Evolutionary conservation across 2,329 filamentous ascomycete genomes (phyloP).

Genomic region (Lecanicillium sp.): DNA sequence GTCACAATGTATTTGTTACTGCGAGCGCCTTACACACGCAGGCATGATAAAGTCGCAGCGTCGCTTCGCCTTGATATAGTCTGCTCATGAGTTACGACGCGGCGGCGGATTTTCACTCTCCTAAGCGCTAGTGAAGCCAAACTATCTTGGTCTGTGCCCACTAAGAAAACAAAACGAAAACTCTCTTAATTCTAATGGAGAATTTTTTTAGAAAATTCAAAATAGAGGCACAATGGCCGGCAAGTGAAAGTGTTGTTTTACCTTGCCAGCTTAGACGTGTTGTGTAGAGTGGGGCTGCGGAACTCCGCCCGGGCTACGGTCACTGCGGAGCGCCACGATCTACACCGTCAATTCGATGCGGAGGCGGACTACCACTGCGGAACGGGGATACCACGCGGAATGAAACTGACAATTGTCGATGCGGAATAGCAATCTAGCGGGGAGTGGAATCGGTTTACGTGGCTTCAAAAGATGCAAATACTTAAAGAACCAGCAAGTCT

Average conservation of each 20-base stretch:
- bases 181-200: neutral
- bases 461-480: neutral
- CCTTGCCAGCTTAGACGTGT: neutral
- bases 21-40: conserved; percentile 42
- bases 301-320: too few relatives aligned
- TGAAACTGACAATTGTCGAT: too few relatives aligned
- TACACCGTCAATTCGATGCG: too few relatives aligned
- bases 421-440: neutral
- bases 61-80: conserved; percentile 49
- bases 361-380: too few relatives aligned
- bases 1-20: conserved; percentile 36
- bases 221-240: neutral
- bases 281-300: conserved; percentile 2
- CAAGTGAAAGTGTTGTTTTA: neutral
- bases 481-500: too few relatives aligned
- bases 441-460: neutral
- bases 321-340: too few relatives aligned
- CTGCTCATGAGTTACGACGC: conserved; percentile 46
- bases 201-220: neutral
- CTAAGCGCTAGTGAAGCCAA: neutral
- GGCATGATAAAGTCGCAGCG: conserved; percentile 44
- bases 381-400: too few relatives aligned
- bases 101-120: conserved; percentile 37
- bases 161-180: neutral
- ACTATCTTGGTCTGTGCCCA: conserved; percentile 3